phyloP scores from a whole-genome alignment of 2,329 filamentous ascomycete species.

The Colletotrichum cereale region DNA sequence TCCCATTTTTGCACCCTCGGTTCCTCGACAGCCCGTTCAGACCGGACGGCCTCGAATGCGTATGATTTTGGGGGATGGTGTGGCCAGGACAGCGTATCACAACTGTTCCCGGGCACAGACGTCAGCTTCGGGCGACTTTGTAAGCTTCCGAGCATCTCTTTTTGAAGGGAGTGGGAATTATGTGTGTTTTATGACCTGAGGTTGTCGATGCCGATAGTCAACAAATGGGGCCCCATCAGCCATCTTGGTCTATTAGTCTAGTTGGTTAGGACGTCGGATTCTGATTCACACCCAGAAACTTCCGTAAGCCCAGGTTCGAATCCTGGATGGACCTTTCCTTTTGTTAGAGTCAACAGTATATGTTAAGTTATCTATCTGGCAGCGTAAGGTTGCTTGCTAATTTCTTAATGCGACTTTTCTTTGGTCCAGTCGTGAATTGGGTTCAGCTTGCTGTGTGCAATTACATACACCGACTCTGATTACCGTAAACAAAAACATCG shows the following conservation, averaged over 20 bases:
- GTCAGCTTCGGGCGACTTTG: no score
- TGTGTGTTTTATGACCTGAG: neutral
- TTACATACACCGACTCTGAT: neutral
- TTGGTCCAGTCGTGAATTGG: neutral
- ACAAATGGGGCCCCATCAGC: no score
- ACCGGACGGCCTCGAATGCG: neutral
- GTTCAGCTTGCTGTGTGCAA: neutral
- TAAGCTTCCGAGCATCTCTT: no score
- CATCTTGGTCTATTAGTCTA: constrained; percentile 36
- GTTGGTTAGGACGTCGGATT: constrained; percentile 42
- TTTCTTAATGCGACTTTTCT: neutral
- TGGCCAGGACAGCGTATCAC: neutral
- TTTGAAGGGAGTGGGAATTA: no score
- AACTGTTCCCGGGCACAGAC: neutral
- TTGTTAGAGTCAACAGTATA: neutral
- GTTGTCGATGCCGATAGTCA: accelerated
- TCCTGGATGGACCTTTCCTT: constrained; percentile 36
- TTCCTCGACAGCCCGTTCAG: neutral
- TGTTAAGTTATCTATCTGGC: neutral
- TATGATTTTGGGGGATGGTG: neutral
- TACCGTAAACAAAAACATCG: neutral
- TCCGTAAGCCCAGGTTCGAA: constrained; percentile 41
- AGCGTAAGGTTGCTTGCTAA: neutral
- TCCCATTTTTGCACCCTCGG: neutral
- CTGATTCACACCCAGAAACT: constrained; percentile 19